Conservation (phyloP, 352 stramenopile genomes). For the Globisporangium cylindrosporum region DNA sequence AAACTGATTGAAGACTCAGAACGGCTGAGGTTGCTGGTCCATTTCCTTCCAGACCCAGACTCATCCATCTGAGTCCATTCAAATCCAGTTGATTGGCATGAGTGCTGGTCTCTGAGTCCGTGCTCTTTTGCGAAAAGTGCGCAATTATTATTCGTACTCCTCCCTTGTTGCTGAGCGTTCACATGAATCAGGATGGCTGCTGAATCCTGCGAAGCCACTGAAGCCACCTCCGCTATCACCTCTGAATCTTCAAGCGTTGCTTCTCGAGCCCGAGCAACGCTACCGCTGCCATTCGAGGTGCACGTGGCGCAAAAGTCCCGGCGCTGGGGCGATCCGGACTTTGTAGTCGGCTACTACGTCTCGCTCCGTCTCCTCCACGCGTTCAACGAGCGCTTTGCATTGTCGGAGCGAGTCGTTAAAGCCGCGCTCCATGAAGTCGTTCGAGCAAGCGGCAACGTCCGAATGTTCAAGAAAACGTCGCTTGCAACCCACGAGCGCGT, state of each 20-base stretch:
- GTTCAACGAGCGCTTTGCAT: background rate
- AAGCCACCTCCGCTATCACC: background rate
- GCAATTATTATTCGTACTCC: background rate
- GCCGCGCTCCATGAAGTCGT: background rate
- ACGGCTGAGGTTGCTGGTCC: no score
- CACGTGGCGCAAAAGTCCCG: background rate
- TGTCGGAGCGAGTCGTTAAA: background rate
- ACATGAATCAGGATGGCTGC: background rate
- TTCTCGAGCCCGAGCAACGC: background rate
- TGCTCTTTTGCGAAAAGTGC: background rate
- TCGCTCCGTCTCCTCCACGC: background rate
- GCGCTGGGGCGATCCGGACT: background rate
- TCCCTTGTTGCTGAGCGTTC: no score
- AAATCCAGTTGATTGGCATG: no score
- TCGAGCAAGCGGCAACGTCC: background rate
- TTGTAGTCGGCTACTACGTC: constrained; percentile 12
- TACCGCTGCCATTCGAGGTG: constrained; percentile 4
- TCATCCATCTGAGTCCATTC: no score
- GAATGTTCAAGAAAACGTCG: constrained; percentile 6
- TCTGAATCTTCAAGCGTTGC: no score
- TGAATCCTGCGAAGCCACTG: background rate
- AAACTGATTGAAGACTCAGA: no score
- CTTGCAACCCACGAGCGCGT: background rate
- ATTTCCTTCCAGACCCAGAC: no score
- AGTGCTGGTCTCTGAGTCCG: background rate